A percentile compares a stretch with the other conserved stretches of the same genome.
phyloP scores from a whole-genome alignment of 371 early-diverging fungal species.

The Apophysomyces variabilis region DNA sequence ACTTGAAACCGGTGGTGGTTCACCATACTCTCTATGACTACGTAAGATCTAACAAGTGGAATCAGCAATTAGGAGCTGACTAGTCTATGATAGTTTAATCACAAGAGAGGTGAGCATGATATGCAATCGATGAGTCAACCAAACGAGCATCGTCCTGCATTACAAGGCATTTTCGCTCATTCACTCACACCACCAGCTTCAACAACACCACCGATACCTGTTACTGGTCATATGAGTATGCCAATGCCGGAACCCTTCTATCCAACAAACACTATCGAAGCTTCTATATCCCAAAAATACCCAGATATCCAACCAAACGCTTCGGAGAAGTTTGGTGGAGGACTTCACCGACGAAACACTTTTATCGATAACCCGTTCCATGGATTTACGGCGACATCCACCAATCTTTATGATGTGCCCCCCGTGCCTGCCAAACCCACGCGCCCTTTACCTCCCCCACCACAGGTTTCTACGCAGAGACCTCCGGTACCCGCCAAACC shows the following conservation, averaged over 20 bases:
- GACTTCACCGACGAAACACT: slow-evolving; percentile 49
- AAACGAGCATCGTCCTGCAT: slow-evolving; percentile 19
- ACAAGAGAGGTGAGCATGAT: slow-evolving; percentile 14
- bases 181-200: slow-evolving; percentile 11
- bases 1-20: slow-evolving; percentile 7
- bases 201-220: slow-evolving; percentile 5
- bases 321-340: slow-evolving; percentile 14
- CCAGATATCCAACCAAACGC: slow-evolving; percentile 23
- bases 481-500: slow-evolving; percentile 25
- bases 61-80: not conserved
- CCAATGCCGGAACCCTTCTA: slow-evolving; percentile 7
- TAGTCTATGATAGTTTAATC: slow-evolving; percentile 20
- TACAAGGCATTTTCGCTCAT: slow-evolving; percentile 31
- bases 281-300: slow-evolving; percentile 17
- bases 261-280: slow-evolving; percentile 15
- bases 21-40: slow-evolving; percentile 43
- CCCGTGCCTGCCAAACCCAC: slow-evolving; percentile 32
- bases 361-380: slow-evolving; percentile 67
- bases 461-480: slow-evolving; percentile 6
- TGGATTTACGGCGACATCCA: slow-evolving; percentile 52
- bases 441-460: slow-evolving; percentile 24
- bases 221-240: slow-evolving; percentile 18
- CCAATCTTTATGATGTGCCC: slow-evolving; percentile 23
- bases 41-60: slow-evolving; percentile 24
- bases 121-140: slow-evolving; percentile 22